Evolutionary conservation across 108 stramenopile genomes (phyloP).

Genomic region (Nitzschia palea): DNA sequence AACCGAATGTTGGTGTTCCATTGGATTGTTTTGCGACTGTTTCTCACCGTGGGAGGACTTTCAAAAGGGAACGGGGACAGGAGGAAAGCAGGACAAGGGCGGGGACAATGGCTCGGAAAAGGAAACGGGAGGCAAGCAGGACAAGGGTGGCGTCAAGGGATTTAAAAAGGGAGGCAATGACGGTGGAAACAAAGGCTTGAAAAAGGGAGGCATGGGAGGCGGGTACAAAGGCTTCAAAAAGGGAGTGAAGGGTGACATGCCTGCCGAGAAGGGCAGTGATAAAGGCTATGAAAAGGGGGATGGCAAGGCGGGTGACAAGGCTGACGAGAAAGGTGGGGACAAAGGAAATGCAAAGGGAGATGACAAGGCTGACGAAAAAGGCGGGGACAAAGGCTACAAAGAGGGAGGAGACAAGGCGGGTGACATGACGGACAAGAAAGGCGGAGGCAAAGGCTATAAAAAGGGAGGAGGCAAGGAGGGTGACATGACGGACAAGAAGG

Average conservation of each 20-base stretch:
- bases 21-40: no score
- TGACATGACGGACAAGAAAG: no score
- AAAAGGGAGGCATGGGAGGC: slow-evolving; percentile 10
- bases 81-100: background rate
- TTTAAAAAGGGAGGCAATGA: slow-evolving; percentile 9
- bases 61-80: background rate
- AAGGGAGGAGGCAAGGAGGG: slow-evolving; percentile 7
- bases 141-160: background rate
- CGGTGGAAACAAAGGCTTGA: background rate
- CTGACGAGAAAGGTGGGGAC: no score
- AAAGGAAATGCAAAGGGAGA: slow-evolving; percentile 20
- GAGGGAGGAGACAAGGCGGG: slow-evolving; percentile 2
- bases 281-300: background rate
- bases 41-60: no score
- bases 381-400: background rate
- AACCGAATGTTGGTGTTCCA: no score
- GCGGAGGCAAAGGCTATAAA: no score
- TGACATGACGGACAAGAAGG: no score
- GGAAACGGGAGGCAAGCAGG: slow-evolving; percentile 8
- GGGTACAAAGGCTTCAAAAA: background rate
- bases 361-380: background rate
- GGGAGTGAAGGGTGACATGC: slow-evolving; percentile 4
- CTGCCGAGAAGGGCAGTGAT: background rate
- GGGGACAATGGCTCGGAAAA: background rate
- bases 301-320: slow-evolving; percentile 3